A percentile compares a stretch with the other conserved stretches of the same genome.
phyloP scores from a whole-genome alignment of 306 rosid genomes.

The Dryas octopetala region DNA sequence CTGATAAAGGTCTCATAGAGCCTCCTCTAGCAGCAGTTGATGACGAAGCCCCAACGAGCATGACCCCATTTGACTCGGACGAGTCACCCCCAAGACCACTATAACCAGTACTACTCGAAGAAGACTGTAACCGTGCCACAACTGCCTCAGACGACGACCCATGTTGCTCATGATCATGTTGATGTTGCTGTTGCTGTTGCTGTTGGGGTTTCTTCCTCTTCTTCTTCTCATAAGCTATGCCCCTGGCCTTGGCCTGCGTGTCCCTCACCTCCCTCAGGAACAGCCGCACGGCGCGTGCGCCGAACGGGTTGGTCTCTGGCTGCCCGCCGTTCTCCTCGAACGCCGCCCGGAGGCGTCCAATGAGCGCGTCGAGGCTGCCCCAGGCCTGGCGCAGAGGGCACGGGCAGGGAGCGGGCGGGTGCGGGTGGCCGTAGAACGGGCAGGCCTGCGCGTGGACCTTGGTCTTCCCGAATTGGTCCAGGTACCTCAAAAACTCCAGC shows the following conservation, averaged over 20 bases:
- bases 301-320: constrained; percentile 83
- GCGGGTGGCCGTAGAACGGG: constrained; percentile 70
- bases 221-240: constrained; percentile 87
- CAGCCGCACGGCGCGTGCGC: constrained; percentile 68
- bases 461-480: constrained; percentile 84
- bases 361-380: constrained; percentile 88
- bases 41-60: not conserved
- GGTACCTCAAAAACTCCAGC: constrained; percentile 71
- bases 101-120: constrained; percentile 7
- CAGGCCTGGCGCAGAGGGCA: constrained; percentile 89
- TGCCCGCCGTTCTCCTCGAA: constrained; percentile 92
- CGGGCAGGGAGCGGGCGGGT: constrained; percentile 81
- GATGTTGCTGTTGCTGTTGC: not conserved
- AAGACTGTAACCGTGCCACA: too few species aligned
- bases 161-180: not conserved
- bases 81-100: not conserved
- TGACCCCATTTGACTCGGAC: not conserved
- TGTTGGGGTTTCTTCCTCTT: constrained; percentile 42
- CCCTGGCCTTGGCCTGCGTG: constrained; percentile 82
- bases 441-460: constrained; percentile 69
- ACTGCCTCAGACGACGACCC: too few species aligned
- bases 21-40: constrained; percentile 9
- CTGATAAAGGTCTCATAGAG: constrained; percentile 25
- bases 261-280: constrained; percentile 75
- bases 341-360: constrained; percentile 88